These are phyloP conservation scores for Solanum chiquidenum DNA, from an alignment of 257 asterid species.

Conservation along the genomic window DNA sequence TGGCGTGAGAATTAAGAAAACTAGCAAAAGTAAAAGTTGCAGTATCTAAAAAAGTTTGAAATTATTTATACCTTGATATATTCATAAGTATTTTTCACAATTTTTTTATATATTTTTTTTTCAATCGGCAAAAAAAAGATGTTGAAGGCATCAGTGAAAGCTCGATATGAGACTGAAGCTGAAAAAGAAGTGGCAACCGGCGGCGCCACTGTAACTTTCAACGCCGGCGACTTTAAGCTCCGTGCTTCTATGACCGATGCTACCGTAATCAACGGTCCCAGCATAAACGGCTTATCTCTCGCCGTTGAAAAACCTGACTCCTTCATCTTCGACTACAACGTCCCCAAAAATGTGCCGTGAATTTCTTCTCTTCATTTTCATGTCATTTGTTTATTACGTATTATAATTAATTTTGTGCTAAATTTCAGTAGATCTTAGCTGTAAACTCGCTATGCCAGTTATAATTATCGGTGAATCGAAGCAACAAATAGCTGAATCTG, in stretches of 20 bases:
- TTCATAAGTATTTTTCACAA: too few relatives aligned
- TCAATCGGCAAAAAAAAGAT: neutral
- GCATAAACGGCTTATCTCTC: conserved; percentile 59
- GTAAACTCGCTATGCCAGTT: neutral
- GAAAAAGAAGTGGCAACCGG: conserved; percentile 39
- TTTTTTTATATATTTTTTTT: neutral
- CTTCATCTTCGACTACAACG: conserved; percentile 76
- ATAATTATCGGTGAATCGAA: neutral
- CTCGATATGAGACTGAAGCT: conserved; percentile 49
- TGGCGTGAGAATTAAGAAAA: neutral
- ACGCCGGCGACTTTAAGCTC: conserved; percentile 83
- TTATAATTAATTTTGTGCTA: neutral
- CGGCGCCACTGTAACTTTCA: conserved; percentile 41
- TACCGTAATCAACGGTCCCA: conserved; percentile 63
- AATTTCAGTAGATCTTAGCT: neutral
- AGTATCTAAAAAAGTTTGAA: neutral
- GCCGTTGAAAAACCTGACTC: conserved; percentile 81
- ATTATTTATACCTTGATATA: neutral
- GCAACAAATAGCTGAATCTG: neutral
- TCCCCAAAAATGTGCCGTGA: conserved; percentile 53
- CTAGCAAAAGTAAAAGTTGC: neutral
- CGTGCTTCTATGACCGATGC: conserved; percentile 83
- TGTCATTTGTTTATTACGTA: neutral
- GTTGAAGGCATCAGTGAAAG: conserved; percentile 67
- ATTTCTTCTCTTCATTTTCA: neutral